Percentiles rank a stretch among this genome's conserved stretches.
Conservation (phyloP, 148 eudicot genomes). For the Cornus controversa region DNA sequence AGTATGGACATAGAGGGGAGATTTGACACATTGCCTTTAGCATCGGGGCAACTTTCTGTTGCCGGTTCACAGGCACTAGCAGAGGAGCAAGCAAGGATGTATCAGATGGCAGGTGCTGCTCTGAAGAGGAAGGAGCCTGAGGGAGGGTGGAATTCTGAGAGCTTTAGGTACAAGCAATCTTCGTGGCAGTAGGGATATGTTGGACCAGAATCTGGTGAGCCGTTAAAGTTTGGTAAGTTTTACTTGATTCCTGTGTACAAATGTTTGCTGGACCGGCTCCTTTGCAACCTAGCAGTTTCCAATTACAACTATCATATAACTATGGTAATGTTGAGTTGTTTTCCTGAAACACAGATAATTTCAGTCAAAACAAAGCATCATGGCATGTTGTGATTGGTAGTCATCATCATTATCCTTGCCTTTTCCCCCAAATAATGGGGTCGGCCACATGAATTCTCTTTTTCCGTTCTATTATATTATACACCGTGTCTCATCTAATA, state of each 20-base stretch:
- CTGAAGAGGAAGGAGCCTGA: conserved; percentile 82
- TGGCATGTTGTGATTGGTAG: not conserved
- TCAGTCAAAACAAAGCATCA: not conserved
- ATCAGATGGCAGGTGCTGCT: conserved; percentile 50
- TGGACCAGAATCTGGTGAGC: conserved; percentile 3
- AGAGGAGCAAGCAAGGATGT: conserved; percentile 71
- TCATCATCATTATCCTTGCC: too few relatives aligned
- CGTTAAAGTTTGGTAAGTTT: conserved; percentile 23
- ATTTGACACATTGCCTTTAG: conserved; percentile 43
- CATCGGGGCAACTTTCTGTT: conserved; percentile 49
- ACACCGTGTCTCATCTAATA: too few relatives aligned
- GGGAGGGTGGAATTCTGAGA: conserved; percentile 67
- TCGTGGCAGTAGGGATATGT: conserved; percentile 58
- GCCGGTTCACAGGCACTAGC: conserved; percentile 46
- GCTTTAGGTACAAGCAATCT: conserved; percentile 57
- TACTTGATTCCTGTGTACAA: not conserved
- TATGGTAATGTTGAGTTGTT: not conserved
- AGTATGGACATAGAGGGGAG: conserved; percentile 48
- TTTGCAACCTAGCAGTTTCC: not conserved
- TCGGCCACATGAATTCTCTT: too few relatives aligned
- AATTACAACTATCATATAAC: not conserved
- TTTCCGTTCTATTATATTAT: too few relatives aligned
- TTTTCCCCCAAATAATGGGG: too few relatives aligned
- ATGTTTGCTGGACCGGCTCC: not conserved
- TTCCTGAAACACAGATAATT: not conserved